Conservation (phyloP, 108 stramenopile genomes). For the Nitzschia sp. region DNA sequence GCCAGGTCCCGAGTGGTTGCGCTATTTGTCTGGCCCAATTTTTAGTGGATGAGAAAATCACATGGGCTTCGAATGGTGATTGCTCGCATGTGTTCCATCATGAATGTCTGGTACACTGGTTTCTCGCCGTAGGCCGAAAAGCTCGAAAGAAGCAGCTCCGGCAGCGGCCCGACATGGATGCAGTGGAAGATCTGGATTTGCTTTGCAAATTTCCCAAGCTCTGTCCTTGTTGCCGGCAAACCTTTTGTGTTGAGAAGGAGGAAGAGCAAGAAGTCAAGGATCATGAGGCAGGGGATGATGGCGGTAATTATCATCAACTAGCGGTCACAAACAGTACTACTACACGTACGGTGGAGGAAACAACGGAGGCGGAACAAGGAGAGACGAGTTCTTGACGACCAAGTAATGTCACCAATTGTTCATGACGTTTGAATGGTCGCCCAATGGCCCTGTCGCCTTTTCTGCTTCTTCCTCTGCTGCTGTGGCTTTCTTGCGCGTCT, state of each 20-base stretch:
- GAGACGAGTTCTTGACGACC: too few species aligned
- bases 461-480: too few species aligned
- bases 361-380: too few species aligned
- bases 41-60: conserved; percentile 42
- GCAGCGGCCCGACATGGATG: conserved; percentile 29
- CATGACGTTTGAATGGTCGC: too few species aligned
- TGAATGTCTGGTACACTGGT: conserved; percentile 67
- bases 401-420: too few species aligned
- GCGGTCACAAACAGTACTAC: too few species aligned
- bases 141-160: conserved; percentile 21
- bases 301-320: too few species aligned
- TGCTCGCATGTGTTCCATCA: conserved; percentile 70
- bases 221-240: conserved; percentile 69
- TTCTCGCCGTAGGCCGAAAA: conserved; percentile 50
- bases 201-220: conserved; percentile 41
- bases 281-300: too few species aligned
- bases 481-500: too few species aligned
- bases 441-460: too few species aligned
- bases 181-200: conserved; percentile 27
- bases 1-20: conserved; percentile 60
- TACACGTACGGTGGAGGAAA: too few species aligned
- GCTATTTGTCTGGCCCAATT: conserved; percentile 58
- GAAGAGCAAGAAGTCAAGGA: neutral
- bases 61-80: conserved; percentile 55
- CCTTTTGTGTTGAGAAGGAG: conserved; percentile 30